Base-by-base conservation (phyloP, 169 alveolate species). In the Eimeria maxima region DNA sequence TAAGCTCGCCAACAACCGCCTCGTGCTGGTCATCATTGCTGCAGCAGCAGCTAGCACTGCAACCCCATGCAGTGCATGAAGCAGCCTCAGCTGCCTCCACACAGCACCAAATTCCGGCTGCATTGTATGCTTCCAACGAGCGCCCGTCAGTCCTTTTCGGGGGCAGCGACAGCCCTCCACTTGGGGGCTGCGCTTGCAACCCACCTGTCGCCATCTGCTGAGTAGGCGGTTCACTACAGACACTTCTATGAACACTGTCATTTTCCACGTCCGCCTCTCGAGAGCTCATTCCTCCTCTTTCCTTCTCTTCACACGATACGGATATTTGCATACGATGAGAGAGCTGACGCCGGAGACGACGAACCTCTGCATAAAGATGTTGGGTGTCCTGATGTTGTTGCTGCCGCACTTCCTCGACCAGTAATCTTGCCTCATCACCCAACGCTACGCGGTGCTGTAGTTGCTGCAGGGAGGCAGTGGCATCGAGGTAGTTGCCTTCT, bases 301-400 rank as follows among this genome's bases (percentile, higher is more conserved):
- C 83, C 47, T 50, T 33, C n/a, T 63, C 93, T 14, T 87, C 81
- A 29, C 83, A 63, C 14, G 93, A 87, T 22, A 22, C 80, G 20
- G 67, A 60, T 13, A 0, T 24, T 2, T 47, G 83, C 42, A 87
- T 47, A 22, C 93, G 53, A 24, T 60, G 65, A 42, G 93, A 57
- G 33, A 87, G 93, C 80, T 87, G 93, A 38, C 93, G 93, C 45
- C 81, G 71, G 38, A 87, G 81, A 47, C 93, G 93, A 38, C 93
- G 93, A 60, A 87, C 93, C 83, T 87, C 93, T 20, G 93, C 93
- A 87, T 87, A 87, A 27, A 87, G 83, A 60, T 87, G 93, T n/a
- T 87, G 93, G 83, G 81, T 42, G 73, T 87, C 93, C 81, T 87
- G 93, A 44, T 87, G 93, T n/a, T 57, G 93, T 45, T 87, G 93